Conservation (phyloP, 192 early-diverging fungal species). For the Cladochytrium replicatum region DNA sequence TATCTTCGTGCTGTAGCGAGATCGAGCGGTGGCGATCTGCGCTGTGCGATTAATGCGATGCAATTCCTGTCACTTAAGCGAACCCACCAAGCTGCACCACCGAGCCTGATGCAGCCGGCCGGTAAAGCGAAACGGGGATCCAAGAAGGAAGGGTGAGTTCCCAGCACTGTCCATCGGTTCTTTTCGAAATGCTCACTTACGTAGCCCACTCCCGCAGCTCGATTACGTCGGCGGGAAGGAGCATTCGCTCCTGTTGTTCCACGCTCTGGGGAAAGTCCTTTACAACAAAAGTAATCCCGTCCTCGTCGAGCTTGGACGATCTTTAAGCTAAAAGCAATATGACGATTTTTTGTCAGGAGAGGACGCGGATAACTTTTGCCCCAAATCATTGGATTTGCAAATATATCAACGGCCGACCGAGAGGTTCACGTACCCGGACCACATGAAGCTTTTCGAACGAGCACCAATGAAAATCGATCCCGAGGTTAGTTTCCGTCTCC, state of each 20-base stretch:
- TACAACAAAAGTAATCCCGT: too few relatives aligned
- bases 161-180: too few relatives aligned
- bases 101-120: too few relatives aligned
- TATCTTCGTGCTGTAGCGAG: constrained; percentile 18
- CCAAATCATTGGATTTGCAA: neutral
- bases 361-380: neutral
- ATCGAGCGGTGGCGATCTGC: constrained; percentile 29
- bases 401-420: neutral
- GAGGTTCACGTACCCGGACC: constrained; percentile 11
- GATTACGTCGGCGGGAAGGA: constrained; percentile 25
- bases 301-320: too few relatives aligned
- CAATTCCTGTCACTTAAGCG: constrained; percentile 22
- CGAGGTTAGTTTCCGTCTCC: constrained; percentile 18
- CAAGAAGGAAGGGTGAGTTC: too few relatives aligned
- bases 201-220: neutral
- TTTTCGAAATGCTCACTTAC: too few relatives aligned
- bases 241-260: constrained; percentile 20
- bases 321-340: neutral
- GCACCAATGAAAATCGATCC: constrained; percentile 24
- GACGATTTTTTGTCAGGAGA: too few relatives aligned
- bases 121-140: too few relatives aligned
- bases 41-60: constrained; percentile 32
- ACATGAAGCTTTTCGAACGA: constrained; percentile 10
- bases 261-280: constrained; percentile 30
- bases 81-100: too few relatives aligned